Conservation (phyloP, 192 early-diverging fungal species). For the Paraglomus brasilianum region DNA sequence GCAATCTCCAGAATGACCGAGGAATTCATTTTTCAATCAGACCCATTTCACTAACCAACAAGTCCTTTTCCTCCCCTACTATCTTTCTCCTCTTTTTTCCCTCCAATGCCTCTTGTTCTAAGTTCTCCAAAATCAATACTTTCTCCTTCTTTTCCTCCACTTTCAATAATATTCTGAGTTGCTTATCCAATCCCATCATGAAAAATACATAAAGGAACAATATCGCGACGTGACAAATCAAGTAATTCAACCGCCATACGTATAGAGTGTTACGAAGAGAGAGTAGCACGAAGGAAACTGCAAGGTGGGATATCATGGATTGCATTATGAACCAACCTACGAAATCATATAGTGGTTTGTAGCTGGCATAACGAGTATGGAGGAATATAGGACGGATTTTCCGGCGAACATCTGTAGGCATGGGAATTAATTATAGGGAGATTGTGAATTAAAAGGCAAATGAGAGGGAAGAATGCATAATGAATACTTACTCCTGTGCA, state of each 20-base stretch:
- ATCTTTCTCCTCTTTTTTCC: too few species aligned
- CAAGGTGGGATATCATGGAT: constrained; percentile 64
- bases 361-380: constrained; percentile 31
- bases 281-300: constrained; percentile 70
- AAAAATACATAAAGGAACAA: constrained; percentile 28
- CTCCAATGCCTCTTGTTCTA: too few species aligned
- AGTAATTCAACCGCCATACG: constrained; percentile 65
- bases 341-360: constrained; percentile 66
- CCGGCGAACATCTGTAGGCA: constrained; percentile 51
- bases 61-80: too few species aligned
- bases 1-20: too few species aligned
- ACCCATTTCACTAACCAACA: too few species aligned
- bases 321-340: constrained; percentile 69
- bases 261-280: constrained; percentile 50
- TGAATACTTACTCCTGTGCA: constrained; percentile 45
- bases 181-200: background rate
- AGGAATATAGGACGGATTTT: constrained; percentile 62
- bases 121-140: too few species aligned
- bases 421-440: background rate
- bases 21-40: too few species aligned
- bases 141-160: too few species aligned
- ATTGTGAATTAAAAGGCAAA: background rate
- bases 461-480: constrained; percentile 40
- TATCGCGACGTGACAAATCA: constrained; percentile 58
- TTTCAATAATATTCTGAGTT: too few species aligned